Evolutionary conservation across 768 basidiomycete species (phyloP), one percentile per base, ranked within the genome.

Genomic region (Pulveroboletus sp.): DNA sequence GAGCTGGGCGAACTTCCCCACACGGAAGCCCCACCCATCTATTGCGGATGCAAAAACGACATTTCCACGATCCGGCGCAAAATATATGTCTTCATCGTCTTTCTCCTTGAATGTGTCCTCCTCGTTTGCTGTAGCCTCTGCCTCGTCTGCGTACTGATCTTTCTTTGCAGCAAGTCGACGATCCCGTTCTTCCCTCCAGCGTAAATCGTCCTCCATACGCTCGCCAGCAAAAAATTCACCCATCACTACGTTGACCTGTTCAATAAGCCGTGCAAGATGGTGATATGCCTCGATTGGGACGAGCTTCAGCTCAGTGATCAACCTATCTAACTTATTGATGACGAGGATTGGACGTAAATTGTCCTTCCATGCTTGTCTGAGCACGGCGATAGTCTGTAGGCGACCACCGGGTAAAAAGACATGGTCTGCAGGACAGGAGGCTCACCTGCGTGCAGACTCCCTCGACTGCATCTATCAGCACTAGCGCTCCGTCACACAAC

Each of bases 211-310:
- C 56, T 95, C 93, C 93, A 98, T 96, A 15, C 96, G 75, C 54
- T 97, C 95, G 2, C 87, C 80, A 4, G 94, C 93, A 62, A 93
- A 98, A 68, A 97, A 94, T 50, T 82, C 82, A 0, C 96, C 96
- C 93, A 98, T 95, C 44, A 98, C 91, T 0, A 93, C 96, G 61
- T 98, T 99, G 24, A 97, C 94, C 61, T 96, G 91, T 66, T 98
- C 95, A 46, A 99, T 91, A 12, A 97, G 76, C 33, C 91, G 86
- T 6, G 82, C 75, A n/a, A 99, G 81, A 60, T 97, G 95, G 58
- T 94, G 89, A 61, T 98, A 91, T 2, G 93, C 94, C 66, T 98
- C 96, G 3, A 83, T 74, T 1, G 96, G 93, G 0, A 91, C 76
- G 12, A 98, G 78, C 64, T 91, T 89, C 45, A 99, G 82, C 64